Conservation (phyloP, 345 rosid genomes). For the Melaleuca alternifolia region DNA sequence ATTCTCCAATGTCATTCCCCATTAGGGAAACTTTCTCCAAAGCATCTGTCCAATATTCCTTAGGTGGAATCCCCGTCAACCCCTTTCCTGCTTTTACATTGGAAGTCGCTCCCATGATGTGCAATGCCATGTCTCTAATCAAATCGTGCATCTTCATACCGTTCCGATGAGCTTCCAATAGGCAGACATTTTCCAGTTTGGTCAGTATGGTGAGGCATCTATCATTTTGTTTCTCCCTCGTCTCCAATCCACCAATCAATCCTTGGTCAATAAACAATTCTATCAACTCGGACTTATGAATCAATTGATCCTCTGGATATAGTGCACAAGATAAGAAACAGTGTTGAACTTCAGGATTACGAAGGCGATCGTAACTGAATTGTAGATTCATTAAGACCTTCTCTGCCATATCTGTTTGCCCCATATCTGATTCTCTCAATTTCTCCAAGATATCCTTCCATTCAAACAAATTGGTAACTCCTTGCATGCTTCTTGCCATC, state of each 20-base stretch:
- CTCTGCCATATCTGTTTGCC: background rate
- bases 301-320: background rate
- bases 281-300: background rate
- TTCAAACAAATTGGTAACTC: background rate
- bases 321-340: conserved; percentile 23
- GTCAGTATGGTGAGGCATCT: conserved; percentile 3
- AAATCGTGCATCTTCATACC: conserved; percentile 13
- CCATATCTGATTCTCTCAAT: background rate
- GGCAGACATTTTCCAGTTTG: conserved; percentile 3
- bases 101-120: background rate
- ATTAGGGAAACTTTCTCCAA: conserved; percentile 3
- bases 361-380: conserved; percentile 4
- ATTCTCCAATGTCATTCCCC: accelerated
- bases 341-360: background rate
- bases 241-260: background rate
- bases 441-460: conserved; percentile 6
- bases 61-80: background rate
- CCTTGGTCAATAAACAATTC: conserved; percentile 9
- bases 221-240: background rate
- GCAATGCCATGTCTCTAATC: conserved; percentile 19
- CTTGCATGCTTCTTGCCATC: conserved; percentile 6
- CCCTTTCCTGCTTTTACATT: background rate
- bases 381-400: background rate
- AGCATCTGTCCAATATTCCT: background rate
- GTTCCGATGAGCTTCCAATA: background rate